A percentile compares a stretch with the other conserved stretches of the same genome.
phyloP scores from a whole-genome alignment of 768 basidiomycete genomes.

The Suillus hirtellus region DNA sequence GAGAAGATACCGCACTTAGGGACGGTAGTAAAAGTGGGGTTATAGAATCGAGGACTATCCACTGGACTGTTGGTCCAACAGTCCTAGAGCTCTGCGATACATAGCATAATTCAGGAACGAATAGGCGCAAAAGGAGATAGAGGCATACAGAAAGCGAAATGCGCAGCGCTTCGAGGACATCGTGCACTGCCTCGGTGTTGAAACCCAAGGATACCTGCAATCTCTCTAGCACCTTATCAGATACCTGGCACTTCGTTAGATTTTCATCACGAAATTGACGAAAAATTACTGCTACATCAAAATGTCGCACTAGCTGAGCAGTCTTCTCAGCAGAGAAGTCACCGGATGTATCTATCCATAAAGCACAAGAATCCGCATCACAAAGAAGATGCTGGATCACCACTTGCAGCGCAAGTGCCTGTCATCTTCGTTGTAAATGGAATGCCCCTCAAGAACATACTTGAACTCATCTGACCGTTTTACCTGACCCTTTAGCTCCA shows the following conservation, averaged over 20 bases:
- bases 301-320: conserved; percentile 35
- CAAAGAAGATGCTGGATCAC: conserved; percentile 52
- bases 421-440: conserved; percentile 11
- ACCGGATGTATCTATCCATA: conserved; percentile 77
- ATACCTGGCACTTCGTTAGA: conserved; percentile 23
- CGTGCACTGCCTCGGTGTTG: conserved; percentile 54
- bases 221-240: conserved; percentile 46
- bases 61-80: conserved; percentile 32
- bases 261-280: not conserved
- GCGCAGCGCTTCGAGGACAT: conserved; percentile 47
- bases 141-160: conserved; percentile 31
- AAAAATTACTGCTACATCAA: conserved; percentile 25
- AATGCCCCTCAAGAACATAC: not conserved
- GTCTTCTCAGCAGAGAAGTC: conserved; percentile 60
- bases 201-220: conserved; percentile 60
- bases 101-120: conserved; percentile 11
- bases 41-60: conserved; percentile 65
- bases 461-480: conserved; percentile 53
- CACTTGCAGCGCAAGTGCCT: conserved; percentile 65
- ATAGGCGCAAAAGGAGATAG: conserved; percentile 5
- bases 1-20: conserved; percentile 64
- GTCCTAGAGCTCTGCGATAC: conserved; percentile 14
- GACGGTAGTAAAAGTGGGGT: conserved; percentile 64
- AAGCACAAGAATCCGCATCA: conserved; percentile 37
- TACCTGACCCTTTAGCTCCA: conserved; percentile 64